Base-by-base conservation (phyloP, 257 asterid species). In the Capsicum chinense region DNA sequence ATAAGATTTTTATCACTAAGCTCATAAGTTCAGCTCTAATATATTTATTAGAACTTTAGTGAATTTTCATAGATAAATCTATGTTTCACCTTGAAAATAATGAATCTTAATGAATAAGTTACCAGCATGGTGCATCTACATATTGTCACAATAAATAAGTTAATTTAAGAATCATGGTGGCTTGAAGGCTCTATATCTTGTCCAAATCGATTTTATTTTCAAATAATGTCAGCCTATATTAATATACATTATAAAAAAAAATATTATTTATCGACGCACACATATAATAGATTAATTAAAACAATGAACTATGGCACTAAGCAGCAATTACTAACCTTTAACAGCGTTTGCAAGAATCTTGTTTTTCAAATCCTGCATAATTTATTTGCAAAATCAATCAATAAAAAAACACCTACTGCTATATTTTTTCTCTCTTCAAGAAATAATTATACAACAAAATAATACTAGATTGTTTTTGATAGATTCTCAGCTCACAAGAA, bases 341-440 rank as follows among this genome's bases (percentile, higher is more conserved):
- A 94, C 85, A 56, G 98, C 94, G 85, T 94, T 92, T 35, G 70
- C 86, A 57, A 94, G 94, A 84, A 91, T 92, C 92, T 84, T 86
- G 87, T 90, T 91, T 0, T 81, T 83, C 92, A 94, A 87, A 79
- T 94, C 98, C 95, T 94, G 86, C 87, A 86, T 67, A 3, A 39
- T 39, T 39, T 39, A 3, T 39, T 39, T 39, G 44, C 17, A 50
- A 0, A 74, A 47, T 19, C 42, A 48, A 11, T 73, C 2, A 59
- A 73, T 26, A n/a, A 64, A 58, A 21, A 76, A 39, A 12, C 9
- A 68, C 7, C 0, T 1, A 26, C 33, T 26, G 33, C 33, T 26
- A 44, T 6, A n/a, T 56, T 62, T 50, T 3, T 13, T 11, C 0
- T 11, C 0, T 14, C 56, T 63, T 16, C 9, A 3, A 13, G 0